Conservation (phyloP, 805 yeast species). For the Lipomyces oligophaga region DNA sequence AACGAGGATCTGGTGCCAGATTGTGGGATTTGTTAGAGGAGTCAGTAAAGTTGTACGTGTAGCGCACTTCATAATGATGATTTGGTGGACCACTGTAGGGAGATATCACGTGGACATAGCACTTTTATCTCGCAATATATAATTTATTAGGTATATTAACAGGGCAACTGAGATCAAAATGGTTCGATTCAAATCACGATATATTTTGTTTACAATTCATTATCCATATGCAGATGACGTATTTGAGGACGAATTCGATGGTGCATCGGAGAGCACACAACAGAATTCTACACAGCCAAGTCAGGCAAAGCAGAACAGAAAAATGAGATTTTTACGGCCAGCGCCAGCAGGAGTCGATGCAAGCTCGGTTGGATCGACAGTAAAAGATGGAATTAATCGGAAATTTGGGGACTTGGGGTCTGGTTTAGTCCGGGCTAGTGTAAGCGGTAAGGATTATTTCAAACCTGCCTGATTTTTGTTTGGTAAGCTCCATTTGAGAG, state of each 20-base stretch:
- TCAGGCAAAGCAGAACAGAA: no score
- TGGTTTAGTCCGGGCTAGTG: conserved; percentile 57
- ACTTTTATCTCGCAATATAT: no score
- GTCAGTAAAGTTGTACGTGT: conserved; percentile 9
- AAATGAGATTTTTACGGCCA: conserved; percentile 25
- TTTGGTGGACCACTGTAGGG: no score
- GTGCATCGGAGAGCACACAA: background rate
- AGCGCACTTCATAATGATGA: no score
- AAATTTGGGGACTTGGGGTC: conserved; percentile 77
- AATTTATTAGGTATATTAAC: no score
- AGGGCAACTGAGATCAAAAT: no score
- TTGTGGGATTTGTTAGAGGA: conserved; percentile 41
- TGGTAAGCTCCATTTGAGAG: background rate
- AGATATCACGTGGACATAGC: no score
- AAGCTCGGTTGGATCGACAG: conserved; percentile 49
- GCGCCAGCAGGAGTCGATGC: conserved; percentile 42
- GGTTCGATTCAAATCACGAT: conserved; percentile 87
- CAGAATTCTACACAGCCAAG: conserved; percentile 1
- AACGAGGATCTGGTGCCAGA: conserved; percentile 32
- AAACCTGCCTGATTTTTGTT: background rate
- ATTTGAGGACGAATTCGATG: no score
- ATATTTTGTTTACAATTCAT: conserved; percentile 72
- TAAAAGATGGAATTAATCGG: conserved; percentile 54
- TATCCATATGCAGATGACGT: conserved; percentile 46
- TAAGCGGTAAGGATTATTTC: conserved; percentile 38